These are phyloP conservation scores for Scortechinia acanthostroma DNA, from an alignment of 2,329 filamentous ascomycete species.

Conservation along the genomic window DNA sequence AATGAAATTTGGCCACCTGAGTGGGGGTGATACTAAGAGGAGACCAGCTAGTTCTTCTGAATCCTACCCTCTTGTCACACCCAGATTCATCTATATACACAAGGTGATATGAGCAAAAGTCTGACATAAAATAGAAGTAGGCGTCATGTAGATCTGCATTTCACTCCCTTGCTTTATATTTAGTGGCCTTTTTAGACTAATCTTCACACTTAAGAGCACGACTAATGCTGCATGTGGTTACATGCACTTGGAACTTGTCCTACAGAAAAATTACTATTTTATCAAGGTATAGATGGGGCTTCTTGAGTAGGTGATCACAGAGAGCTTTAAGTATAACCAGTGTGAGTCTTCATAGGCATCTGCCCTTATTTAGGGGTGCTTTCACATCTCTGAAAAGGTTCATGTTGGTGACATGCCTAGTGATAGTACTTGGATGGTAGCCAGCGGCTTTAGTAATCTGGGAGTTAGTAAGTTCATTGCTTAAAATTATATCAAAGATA, in stretches of 20 bases:
- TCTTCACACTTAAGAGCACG: conserved; percentile 10
- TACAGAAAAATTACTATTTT: conserved; percentile 12
- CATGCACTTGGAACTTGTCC: conserved; percentile 5
- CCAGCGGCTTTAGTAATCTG: too few species aligned
- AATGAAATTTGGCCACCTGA: conserved; percentile 11
- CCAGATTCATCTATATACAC: too few species aligned
- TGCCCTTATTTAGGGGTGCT: conserved; percentile 10
- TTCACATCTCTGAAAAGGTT: neutral
- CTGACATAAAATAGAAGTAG: conserved; percentile 20
- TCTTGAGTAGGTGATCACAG: conserved; percentile 12
- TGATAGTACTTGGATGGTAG: neutral
- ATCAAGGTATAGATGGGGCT: conserved; percentile 12
- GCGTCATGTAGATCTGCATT: conserved; percentile 20
- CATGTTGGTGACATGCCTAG: neutral
- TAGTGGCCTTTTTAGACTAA: conserved; percentile 19
- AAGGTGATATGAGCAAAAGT: conserved; percentile 18
- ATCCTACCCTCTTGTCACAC: too few species aligned
- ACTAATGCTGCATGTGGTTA: conserved; percentile 12
- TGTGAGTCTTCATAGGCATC: conserved; percentile 11
- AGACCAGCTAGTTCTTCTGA: too few species aligned
- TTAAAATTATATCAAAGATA: too few species aligned
- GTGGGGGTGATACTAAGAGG: conserved; percentile 14
- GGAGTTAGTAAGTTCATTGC: too few species aligned
- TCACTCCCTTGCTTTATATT: conserved; percentile 18
- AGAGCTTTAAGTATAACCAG: conserved; percentile 12